Evolutionary conservation across 1,284 basidiomycete genomes (phyloP).

Genomic region (Pascua sp.): DNA sequence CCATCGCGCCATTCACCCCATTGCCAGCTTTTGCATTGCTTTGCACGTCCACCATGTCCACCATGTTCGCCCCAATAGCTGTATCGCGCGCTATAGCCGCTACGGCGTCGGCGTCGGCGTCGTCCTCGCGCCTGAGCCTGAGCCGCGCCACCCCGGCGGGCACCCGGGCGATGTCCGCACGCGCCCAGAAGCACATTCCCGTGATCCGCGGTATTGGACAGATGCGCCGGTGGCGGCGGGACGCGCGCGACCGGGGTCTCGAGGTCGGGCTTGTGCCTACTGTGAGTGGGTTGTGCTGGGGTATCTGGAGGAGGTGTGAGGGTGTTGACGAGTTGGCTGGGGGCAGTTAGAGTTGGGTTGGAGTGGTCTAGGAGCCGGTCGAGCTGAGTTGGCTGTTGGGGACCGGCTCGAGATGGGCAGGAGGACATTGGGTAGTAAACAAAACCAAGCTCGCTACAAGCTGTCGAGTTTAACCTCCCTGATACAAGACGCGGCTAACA

Average conservation of each 20-base stretch:
- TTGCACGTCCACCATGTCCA: not conserved
- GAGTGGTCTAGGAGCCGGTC: no score
- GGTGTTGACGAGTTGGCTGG: no score
- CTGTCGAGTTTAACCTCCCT: no score
- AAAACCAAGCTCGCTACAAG: no score
- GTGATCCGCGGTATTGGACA: conserved; percentile 68
- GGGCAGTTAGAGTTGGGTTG: no score
- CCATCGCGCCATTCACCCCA: not conserved
- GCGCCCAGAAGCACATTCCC: conserved; percentile 54
- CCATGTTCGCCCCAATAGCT: not conserved
- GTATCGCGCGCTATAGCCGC: not conserved
- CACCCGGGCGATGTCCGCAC: not conserved
- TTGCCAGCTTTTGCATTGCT: not conserved
- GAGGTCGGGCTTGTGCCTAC: conserved; percentile 90
- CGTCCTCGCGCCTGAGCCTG: not conserved
- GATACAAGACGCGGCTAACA: no score
- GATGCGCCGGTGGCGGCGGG: conserved; percentile 72
- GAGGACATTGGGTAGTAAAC: no score
- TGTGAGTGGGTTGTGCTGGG: conserved; percentile 18
- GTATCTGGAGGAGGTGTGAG: no score
- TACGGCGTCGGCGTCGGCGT: not conserved
- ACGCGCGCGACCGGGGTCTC: conserved; percentile 59
- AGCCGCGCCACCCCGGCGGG: not conserved
- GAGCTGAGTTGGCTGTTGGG: no score
- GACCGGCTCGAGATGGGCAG: no score